Conservation (phyloP, 352 stramenopile species). For the Phytophthora brassicae region DNA sequence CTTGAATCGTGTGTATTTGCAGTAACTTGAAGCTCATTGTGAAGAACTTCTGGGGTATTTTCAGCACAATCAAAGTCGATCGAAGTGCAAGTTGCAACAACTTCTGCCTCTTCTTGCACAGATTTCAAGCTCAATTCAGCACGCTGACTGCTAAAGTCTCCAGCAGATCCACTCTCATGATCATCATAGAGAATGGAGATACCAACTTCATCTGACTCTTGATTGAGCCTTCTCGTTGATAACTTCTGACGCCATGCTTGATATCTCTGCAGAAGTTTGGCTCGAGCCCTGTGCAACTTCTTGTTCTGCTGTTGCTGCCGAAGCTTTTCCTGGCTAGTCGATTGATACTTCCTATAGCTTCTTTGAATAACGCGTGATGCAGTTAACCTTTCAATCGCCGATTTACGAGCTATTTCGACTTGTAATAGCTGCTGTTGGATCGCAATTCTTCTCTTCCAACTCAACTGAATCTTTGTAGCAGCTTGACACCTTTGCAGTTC, state of each 20-base stretch:
- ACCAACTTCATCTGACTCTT: not conserved
- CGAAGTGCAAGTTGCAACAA: not conserved
- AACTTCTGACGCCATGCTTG: constrained; percentile 16
- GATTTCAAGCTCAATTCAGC: not conserved
- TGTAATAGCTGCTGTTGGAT: constrained; percentile 4
- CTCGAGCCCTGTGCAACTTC: constrained; percentile 13
- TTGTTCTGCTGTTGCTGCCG: constrained; percentile 7
- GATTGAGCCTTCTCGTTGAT: not conserved
- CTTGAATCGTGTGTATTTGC: not conserved
- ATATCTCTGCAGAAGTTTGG: constrained; percentile 26
- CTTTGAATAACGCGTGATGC: constrained; percentile 13
- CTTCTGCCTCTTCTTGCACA: not conserved
- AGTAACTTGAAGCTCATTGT: not conserved
- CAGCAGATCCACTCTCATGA: not conserved
- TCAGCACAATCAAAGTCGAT: not conserved
- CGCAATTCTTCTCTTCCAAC: constrained; percentile 9
- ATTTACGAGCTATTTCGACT: constrained; percentile 3
- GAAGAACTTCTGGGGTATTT: not conserved
- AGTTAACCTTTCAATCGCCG: not conserved
- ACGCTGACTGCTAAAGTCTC: not conserved
- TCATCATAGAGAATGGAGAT: not conserved
- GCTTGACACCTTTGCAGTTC: constrained; percentile 4
- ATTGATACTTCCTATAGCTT: constrained; percentile 16
- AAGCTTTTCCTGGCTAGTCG: constrained; percentile 15
- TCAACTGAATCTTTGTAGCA: constrained; percentile 13